Evolutionary conservation across 768 basidiomycete species (phyloP), one percentile per base, ranked within the genome.

Genomic region (Boletus fagicola): DNA sequence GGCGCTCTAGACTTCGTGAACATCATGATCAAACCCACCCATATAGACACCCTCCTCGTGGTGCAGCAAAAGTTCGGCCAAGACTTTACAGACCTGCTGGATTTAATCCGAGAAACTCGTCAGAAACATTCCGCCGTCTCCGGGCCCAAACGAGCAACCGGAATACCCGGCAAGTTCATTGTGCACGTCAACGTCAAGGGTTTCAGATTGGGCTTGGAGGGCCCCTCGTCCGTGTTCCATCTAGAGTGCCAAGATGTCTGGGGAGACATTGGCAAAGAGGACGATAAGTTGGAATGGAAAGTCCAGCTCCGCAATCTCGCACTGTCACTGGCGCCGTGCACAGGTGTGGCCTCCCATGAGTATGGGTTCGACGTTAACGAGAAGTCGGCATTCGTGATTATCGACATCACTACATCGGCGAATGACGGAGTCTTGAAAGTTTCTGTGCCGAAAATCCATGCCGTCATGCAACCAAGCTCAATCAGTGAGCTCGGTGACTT

Each of bases 401-500:
- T 97, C 45, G 90, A 96, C 65, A 78, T 91, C 65, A 79, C 82
- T 42, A 74, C 80, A n/a, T 63, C 69, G 6, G 65, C 62, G 22
- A 76, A 78, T 49, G 66, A 67, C 7, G 69, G 62, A 33, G 28
- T 53, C n/a, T 47, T 91, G 28, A 76, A 84, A 36, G 58, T 94
- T 31, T 71, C 76, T 1, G 72, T 95, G 24, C 83, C 82, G 9
- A 91, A 88, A 70, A 84, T 93, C 3, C 92, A 98, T 65, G 94
- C 95, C 1, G 90, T 96, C 35, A 87, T 97, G 88, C 94, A 94
- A 69, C 88, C 95, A 11, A 92, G 91, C 61, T 95, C 96, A 0
- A 87, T 98, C 50, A 88, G 88, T 22, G 91, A 96, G 68, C 76
- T 98, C 9, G 91, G 88, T 16, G 95, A 98, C 68, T 92, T 94